Conservation (phyloP, 371 early-diverging fungal genomes). For the Blakeslea trispora region DNA sequence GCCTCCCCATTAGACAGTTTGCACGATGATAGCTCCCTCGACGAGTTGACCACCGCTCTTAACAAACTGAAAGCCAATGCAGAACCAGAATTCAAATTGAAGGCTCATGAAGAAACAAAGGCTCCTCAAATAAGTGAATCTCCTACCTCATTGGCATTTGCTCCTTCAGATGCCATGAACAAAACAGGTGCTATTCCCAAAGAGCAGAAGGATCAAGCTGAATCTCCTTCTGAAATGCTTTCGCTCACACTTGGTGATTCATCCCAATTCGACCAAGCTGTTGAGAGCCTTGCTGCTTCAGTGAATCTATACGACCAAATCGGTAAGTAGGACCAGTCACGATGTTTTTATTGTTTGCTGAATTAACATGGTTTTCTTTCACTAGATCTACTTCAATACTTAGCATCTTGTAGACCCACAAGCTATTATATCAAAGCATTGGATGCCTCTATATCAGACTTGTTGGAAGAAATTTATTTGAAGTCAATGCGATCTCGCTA, state of each 20-base stretch:
- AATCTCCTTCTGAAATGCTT: constrained; percentile 42
- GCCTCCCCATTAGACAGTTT: constrained; percentile 34
- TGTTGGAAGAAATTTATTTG: constrained; percentile 81
- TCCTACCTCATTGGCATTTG: neutral
- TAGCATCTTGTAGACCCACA: constrained; percentile 67
- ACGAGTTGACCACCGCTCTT: constrained; percentile 30
- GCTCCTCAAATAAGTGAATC: constrained; percentile 4
- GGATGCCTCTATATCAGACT: constrained; percentile 58
- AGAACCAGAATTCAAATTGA: constrained; percentile 46
- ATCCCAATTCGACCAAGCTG: constrained; percentile 60
- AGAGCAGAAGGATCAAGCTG: constrained; percentile 2
- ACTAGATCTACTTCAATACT: constrained; percentile 71
- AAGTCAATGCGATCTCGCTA: constrained; percentile 71
- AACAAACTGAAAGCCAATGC: constrained; percentile 19
- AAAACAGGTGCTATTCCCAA: constrained; percentile 15
- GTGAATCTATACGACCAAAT: constrained; percentile 83
- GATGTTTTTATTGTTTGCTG: neutral
- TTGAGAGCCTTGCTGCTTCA: constrained; percentile 59
- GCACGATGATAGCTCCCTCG: constrained; percentile 38
- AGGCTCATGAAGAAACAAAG: constrained; percentile 39
- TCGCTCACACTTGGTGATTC: constrained; percentile 72
- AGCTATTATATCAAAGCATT: constrained; percentile 49
- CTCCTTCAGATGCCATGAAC: neutral
- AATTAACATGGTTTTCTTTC: neutral
- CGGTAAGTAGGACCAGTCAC: constrained; percentile 16